These are phyloP conservation scores for Candolleomyces eurysporus DNA, from an alignment of 768 basidiomycete species.

Conservation along the genomic window DNA sequence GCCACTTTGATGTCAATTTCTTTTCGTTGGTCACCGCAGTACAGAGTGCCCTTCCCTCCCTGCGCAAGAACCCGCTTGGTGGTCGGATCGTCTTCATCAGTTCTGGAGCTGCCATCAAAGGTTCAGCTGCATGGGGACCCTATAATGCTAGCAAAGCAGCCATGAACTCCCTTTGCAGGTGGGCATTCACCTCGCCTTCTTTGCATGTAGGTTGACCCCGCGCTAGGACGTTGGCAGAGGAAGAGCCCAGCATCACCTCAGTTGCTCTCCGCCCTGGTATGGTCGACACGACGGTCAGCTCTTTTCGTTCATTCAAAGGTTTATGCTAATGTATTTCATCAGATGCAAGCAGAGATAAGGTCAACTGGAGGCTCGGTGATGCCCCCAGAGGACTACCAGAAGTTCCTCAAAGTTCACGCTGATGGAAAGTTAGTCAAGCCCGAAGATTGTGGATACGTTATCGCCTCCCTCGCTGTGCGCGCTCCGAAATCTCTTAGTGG, in stretches of 20 bases:
- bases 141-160: constrained; percentile 88
- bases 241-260: constrained; percentile 73
- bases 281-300: constrained; percentile 74
- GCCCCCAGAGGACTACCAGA: constrained; percentile 49
- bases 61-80: constrained; percentile 56
- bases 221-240: constrained; percentile 74
- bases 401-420: constrained; percentile 55
- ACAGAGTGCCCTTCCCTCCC: constrained; percentile 61
- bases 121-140: constrained; percentile 70
- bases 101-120: constrained; percentile 78
- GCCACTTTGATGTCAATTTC: constrained; percentile 83
- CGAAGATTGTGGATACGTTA: constrained; percentile 72
- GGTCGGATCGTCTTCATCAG: constrained; percentile 81
- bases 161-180: constrained; percentile 84
- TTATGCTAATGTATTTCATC: constrained; percentile 2
- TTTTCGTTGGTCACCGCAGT: constrained; percentile 78
- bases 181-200: background rate
- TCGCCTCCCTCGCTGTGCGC: constrained; percentile 69
- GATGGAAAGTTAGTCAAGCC: constrained; percentile 76
- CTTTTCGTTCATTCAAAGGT: constrained; percentile 12
- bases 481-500: constrained; percentile 68
- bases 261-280: constrained; percentile 85
- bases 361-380: constrained; percentile 51
- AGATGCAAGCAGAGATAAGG: constrained; percentile 74
- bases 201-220: background rate